Evolutionary conservation across 2,329 filamentous ascomycete genomes (phyloP), one percentile per base, ranked within the genome.

Genomic region (Beauveria bassiana): DNA sequence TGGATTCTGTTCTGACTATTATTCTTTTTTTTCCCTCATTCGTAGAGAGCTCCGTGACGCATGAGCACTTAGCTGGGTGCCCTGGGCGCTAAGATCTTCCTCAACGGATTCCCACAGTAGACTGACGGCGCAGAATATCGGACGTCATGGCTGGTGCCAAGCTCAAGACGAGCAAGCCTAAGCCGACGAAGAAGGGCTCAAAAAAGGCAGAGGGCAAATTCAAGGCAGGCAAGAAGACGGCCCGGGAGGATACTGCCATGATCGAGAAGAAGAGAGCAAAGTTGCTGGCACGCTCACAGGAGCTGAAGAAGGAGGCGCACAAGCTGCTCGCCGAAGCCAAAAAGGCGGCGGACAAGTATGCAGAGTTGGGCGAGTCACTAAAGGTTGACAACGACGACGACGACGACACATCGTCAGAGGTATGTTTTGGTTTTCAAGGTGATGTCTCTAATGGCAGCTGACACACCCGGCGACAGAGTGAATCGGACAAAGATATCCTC

Each of bases 251-350:
- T 12, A 49, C 22, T 18, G 43, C 28, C 22, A 61, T 43, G 59
- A 7, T 61, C 18, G 75, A 77, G 64, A 78, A 75, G 70, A 72
- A 70, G 53, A 73, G 71, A 45, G 66, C 70, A 55, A 73, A 73
- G 22, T 65, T 79, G 55, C 70, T 75, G 26, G 63, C 64, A n/a
- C 74, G 74, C 31, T 74, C 75, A 38, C 71, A 77, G 28, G 74
- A 75, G 66, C 70, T 79, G 42, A 74, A 78, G 67, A 67, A 66
- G 3, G 70, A 79, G 67, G 76, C 73, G 2, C 65, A 69, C 24
- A 75, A 75, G 69, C 63, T 82, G 40, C 66, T 77, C 65, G 68
- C 66, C 1, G 72, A 79, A 61, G 74, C 79, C 0, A 72, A 76
- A 63, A 73, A 71, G 61, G 66, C 67, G 26, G 66, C 67, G 31